Percentiles rank a stretch among this genome's conserved stretches.
Evolutionary conservation across 148 eudicot species (phyloP).

Genomic region (Pouteria glomerata): DNA sequence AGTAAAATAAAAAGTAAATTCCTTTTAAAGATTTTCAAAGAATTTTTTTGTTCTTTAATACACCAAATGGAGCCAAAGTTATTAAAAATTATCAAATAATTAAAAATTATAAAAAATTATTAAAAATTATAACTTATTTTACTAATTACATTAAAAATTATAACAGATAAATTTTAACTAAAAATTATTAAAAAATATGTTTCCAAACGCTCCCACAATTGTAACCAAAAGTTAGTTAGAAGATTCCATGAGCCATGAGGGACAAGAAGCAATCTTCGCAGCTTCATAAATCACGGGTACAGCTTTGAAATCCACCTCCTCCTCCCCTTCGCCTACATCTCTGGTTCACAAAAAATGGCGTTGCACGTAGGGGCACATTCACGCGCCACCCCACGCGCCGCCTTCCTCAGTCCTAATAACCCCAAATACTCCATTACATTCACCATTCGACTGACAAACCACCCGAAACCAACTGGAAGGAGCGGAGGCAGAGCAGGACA

Average conservation of each 20-base stretch:
- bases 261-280: neutral
- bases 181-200: no score
- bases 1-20: no score
- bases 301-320: constrained; percentile 14
- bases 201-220: no score
- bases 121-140: no score
- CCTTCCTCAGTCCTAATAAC: constrained; percentile 2
- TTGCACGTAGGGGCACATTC: constrained; percentile 7
- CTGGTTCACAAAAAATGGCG: constrained; percentile 24
- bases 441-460: neutral
- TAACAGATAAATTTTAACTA: no score
- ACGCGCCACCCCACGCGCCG: constrained; percentile 23
- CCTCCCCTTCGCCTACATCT: neutral
- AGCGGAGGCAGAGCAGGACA: neutral
- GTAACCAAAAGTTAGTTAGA: no score
- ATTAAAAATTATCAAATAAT: no score
- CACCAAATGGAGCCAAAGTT: no score
- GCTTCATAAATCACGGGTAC: neutral
- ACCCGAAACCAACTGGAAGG: neutral
- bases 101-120: no score
- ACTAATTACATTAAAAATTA: no score
- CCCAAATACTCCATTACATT: neutral
- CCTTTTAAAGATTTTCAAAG: no score
- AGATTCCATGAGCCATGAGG: neutral
- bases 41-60: no score